These are phyloP conservation scores for Alisma plantagoaquatica DNA, from an alignment of 106 monocot species.

Conservation along the genomic window DNA sequence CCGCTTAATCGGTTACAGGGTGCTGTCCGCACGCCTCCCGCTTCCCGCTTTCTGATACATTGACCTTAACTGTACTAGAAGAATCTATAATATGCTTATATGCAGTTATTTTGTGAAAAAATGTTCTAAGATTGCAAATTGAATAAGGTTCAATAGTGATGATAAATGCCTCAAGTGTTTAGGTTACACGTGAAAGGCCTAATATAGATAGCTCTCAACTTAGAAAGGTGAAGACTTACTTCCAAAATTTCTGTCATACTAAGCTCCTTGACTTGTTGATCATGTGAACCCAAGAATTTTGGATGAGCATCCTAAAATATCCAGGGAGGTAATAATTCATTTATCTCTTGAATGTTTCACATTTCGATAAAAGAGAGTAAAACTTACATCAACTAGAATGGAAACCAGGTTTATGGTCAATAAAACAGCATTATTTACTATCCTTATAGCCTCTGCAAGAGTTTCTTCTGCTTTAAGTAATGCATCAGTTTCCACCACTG, in stretches of 20 bases:
- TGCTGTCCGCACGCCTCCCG: too few species aligned
- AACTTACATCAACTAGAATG: slow-evolving; percentile 56
- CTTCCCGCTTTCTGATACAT: too few species aligned
- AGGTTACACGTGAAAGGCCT: too few species aligned
- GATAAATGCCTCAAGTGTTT: too few species aligned
- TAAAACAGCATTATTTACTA: slow-evolving; percentile 74
- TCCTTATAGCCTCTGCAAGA: slow-evolving; percentile 81
- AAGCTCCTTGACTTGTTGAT: slow-evolving; percentile 52
- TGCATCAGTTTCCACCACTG: slow-evolving; percentile 78
- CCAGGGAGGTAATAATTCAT: background rate
- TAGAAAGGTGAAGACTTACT: slow-evolving; percentile 17
- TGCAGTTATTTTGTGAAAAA: background rate
- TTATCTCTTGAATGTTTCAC: background rate
- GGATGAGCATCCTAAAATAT: slow-evolving; percentile 41
- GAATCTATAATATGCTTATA: background rate
- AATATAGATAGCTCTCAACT: too few species aligned
- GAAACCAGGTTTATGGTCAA: slow-evolving; percentile 58
- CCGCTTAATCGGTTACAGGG: too few species aligned
- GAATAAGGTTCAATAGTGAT: background rate
- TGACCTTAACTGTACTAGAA: background rate
- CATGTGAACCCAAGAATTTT: slow-evolving; percentile 31
- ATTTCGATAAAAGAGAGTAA: background rate
- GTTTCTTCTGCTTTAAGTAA: slow-evolving; percentile 68
- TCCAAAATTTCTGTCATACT: slow-evolving; percentile 36
- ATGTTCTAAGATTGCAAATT: background rate